These are phyloP conservation scores for Claviceps capensis DNA, from an alignment of 2,329 filamentous ascomycete genomes.

Conservation along the genomic window DNA sequence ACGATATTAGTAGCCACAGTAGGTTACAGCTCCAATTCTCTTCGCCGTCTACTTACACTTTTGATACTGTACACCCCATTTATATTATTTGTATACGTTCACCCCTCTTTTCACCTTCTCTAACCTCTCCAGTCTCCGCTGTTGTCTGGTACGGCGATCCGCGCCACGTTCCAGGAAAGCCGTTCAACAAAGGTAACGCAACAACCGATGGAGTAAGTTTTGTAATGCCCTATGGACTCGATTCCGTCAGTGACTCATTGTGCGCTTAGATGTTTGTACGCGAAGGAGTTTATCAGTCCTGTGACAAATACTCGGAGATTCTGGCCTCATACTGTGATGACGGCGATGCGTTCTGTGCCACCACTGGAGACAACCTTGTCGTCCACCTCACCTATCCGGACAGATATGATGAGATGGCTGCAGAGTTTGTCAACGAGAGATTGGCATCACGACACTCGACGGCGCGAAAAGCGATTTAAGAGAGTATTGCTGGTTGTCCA, in stretches of 20 bases:
- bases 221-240: no score
- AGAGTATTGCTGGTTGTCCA: not conserved
- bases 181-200: not conserved
- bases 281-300: not conserved
- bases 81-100: not conserved
- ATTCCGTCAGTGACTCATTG: not conserved
- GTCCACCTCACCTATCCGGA: not conserved
- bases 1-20: not conserved
- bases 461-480: not conserved
- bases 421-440: not conserved
- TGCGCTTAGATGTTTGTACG: not conserved
- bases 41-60: no score
- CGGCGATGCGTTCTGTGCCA: not conserved
- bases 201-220: not conserved
- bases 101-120: not conserved
- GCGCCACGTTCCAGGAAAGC: not conserved
- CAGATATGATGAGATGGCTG: not conserved
- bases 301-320: not conserved
- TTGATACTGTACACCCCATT: no score
- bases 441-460: not conserved
- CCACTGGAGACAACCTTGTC: not conserved
- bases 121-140: not conserved
- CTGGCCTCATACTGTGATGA: constrained; percentile 1
- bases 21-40: not conserved
- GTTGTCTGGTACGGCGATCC: constrained; percentile 1